These are phyloP conservation scores for Lecanicillium sp. DNA, from an alignment of 2,329 filamentous ascomycete genomes.

Conservation along the genomic window DNA sequence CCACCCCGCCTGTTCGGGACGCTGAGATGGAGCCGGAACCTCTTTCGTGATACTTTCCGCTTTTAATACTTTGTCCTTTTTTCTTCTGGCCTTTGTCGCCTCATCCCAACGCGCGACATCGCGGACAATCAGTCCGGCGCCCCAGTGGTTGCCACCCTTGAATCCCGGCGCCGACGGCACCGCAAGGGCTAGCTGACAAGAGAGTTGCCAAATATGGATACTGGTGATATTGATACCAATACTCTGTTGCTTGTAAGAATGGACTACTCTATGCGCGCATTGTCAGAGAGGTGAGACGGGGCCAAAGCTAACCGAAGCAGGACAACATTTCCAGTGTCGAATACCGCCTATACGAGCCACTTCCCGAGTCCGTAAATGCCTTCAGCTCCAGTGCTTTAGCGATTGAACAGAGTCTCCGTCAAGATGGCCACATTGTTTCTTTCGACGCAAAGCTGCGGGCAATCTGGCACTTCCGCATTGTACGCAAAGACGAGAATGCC, in stretches of 20 bases:
- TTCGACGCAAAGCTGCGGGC: conserved; percentile 41
- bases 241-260: conserved; percentile 46
- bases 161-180: no score
- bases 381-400: conserved; percentile 38
- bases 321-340: conserved; percentile 47
- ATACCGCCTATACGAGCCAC: conserved; percentile 47
- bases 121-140: no score
- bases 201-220: conserved; percentile 43
- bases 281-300: conserved; percentile 6
- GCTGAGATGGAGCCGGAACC: no score
- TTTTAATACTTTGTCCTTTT: no score
- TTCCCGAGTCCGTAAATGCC: conserved; percentile 33
- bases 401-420: conserved; percentile 41
- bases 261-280: no score
- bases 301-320: conserved; percentile 21
- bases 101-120: no score
- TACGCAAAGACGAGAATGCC: conserved; percentile 29
- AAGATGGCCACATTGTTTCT: conserved; percentile 44
- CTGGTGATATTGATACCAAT: conserved; percentile 56
- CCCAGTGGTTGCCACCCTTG: no score
- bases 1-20: no score
- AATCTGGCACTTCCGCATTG: conserved; percentile 47
- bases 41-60: no score
- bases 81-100: no score
- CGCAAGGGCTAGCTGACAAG: background rate